Evolutionary conservation across 352 stramenopile genomes (phyloP).

Genomic region (Phytophthora fragariae): DNA sequence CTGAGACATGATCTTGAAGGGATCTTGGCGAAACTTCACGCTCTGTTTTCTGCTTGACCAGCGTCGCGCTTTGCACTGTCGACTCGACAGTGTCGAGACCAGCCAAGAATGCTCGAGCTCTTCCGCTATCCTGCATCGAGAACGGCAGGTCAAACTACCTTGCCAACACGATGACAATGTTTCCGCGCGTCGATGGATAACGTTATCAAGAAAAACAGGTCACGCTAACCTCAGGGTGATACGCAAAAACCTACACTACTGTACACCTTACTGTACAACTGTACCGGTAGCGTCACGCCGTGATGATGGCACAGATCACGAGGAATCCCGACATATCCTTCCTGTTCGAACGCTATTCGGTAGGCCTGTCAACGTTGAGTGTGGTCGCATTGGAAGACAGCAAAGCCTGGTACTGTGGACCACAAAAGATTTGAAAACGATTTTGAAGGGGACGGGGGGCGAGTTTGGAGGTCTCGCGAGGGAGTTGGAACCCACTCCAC

Average conservation of each 20-base stretch:
- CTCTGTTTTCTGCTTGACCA: conserved; percentile 5
- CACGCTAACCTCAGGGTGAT: too few species aligned
- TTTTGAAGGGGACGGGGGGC: too few species aligned
- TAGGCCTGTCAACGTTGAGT: too few species aligned
- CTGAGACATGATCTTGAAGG: conserved; percentile 24
- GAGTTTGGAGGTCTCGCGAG: too few species aligned
- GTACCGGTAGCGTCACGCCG: not conserved
- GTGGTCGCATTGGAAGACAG: too few species aligned
- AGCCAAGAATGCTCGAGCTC: not conserved
- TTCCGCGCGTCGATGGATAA: not conserved
- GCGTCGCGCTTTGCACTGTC: conserved; percentile 7
- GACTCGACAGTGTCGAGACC: too few species aligned
- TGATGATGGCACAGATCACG: not conserved
- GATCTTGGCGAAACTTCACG: conserved; percentile 14
- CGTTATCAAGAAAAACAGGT: too few species aligned
- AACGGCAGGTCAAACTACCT: conserved; percentile 1
- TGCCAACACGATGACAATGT: not conserved
- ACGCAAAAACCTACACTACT: too few species aligned
- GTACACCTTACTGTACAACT: too few species aligned
- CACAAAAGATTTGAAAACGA: too few species aligned
- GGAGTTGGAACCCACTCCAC: too few species aligned
- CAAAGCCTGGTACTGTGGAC: too few species aligned
- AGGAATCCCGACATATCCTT: conserved; percentile 19
- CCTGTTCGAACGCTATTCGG: conserved; percentile 19
- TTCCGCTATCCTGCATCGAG: conserved; percentile 10